Evolutionary conservation across 2,329 filamentous ascomycete genomes (phyloP).

Genomic region (Clonostachys chloroleuca): DNA sequence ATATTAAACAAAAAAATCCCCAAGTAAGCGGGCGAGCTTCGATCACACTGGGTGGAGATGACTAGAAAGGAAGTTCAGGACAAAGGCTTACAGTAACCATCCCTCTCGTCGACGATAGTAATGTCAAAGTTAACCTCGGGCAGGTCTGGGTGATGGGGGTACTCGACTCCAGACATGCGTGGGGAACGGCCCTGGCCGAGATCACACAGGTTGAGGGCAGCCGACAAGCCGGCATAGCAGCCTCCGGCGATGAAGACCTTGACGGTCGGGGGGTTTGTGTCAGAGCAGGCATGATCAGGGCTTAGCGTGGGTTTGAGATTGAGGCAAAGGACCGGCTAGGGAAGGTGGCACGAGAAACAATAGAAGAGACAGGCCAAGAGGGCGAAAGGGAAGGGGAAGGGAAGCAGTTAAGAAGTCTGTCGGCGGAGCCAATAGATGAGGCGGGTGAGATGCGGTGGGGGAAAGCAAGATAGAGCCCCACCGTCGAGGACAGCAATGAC

Average conservation of each 20-base stretch:
- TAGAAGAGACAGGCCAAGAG: too few species aligned
- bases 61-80: neutral
- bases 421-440: too few species aligned
- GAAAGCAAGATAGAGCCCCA: too few species aligned
- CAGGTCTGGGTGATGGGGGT: conserved; percentile 30
- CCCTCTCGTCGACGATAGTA: conserved; percentile 73
- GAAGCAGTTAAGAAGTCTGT: too few species aligned
- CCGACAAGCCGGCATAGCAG: conserved; percentile 67
- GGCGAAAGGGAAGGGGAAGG: too few species aligned
- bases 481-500: too few species aligned
- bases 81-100: conserved; percentile 67
- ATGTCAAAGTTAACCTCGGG: conserved; percentile 58
- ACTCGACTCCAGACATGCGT: conserved; percentile 33
- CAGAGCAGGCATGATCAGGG: too few species aligned
- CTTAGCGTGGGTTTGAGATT: too few species aligned
- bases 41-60: neutral
- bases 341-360: too few species aligned
- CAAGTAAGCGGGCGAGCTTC: neutral
- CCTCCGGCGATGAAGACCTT: conserved; percentile 65
- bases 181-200: conserved; percentile 51
- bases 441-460: too few species aligned
- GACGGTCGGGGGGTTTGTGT: conserved; percentile 15
- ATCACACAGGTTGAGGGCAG: conserved; percentile 63
- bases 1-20: conserved; percentile 2
- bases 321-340: too few species aligned